These are phyloP conservation scores for Mycena belliarum DNA, from an alignment of 768 basidiomycete genomes.

Conservation along the genomic window DNA sequence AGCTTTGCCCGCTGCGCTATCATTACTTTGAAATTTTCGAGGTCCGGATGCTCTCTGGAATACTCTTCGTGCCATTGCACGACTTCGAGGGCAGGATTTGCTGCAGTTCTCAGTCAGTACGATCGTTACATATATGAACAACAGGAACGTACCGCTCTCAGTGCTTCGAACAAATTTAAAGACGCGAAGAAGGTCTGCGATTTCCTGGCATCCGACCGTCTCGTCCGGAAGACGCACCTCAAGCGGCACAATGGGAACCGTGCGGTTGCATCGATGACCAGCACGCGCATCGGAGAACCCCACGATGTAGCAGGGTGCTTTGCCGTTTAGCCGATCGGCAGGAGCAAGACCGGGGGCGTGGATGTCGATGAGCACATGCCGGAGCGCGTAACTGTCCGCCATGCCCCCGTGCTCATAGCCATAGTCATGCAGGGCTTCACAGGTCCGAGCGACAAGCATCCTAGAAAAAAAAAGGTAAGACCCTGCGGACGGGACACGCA, in stretches of 20 bases:
- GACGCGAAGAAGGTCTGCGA: neutral
- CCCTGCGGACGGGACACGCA: neutral
- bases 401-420: neutral
- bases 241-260: neutral
- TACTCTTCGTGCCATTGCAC: too few relatives aligned
- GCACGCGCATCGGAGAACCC: neutral
- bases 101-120: too few relatives aligned
- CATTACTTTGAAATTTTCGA: too few relatives aligned
- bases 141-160: too few relatives aligned
- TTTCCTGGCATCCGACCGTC: neutral
- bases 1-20: too few relatives aligned
- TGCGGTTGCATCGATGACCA: neutral
- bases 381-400: neutral
- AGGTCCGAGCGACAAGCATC: neutral
- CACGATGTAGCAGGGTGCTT: neutral
- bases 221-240: neutral
- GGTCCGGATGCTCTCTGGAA: too few relatives aligned
- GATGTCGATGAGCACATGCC: neutral
- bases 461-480: neutral
- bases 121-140: too few relatives aligned
- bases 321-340: neutral
- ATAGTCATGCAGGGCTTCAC: neutral
- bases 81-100: too few relatives aligned
- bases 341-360: neutral
- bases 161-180: neutral